A percentile compares a stretch with the other conserved stretches of the same genome.
Evolutionary conservation across 495 filamentous ascomycete species (phyloP).

Genomic region (Hypoxylon fragiforme): DNA sequence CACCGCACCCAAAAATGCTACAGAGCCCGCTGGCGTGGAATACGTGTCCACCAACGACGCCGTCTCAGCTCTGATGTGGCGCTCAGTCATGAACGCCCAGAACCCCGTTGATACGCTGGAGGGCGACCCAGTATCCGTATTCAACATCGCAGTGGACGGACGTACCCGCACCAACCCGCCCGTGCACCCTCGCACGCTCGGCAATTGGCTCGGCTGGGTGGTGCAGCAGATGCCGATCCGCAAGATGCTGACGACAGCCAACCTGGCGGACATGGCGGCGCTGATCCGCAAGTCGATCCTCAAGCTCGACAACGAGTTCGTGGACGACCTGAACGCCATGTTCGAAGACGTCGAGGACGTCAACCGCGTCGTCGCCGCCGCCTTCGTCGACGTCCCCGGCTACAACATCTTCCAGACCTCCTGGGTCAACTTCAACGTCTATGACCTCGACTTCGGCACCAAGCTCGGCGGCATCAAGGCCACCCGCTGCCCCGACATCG

Average conservation of each 20-base stretch:
- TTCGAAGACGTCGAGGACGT: slow-evolving; percentile 32
- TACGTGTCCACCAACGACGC: slow-evolving; percentile 49
- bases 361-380: slow-evolving; percentile 37
- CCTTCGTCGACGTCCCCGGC: slow-evolving; percentile 42
- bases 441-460: slow-evolving; percentile 41
- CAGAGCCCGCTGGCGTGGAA: slow-evolving; percentile 28
- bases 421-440: slow-evolving; percentile 40
- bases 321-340: slow-evolving; percentile 29
- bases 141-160: slow-evolving; percentile 43
- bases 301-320: slow-evolving; percentile 33
- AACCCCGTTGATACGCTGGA: slow-evolving; percentile 36
- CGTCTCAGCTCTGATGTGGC: slow-evolving; percentile 46
- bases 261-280: slow-evolving; percentile 37
- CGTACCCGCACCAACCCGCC: slow-evolving; percentile 38
- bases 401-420: slow-evolving; percentile 40
- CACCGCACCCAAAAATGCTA: slow-evolving; percentile 37
- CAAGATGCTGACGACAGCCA: slow-evolving; percentile 37
- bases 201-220: slow-evolving; percentile 42
- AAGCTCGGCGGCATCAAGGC: slow-evolving; percentile 41
- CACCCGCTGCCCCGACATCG: slow-evolving; percentile 39
- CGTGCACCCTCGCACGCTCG: slow-evolving; percentile 38
- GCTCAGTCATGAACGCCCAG: slow-evolving; percentile 43
- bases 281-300: slow-evolving; percentile 25
- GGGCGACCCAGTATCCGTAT: slow-evolving; percentile 37
- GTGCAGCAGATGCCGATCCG: slow-evolving; percentile 33